These are phyloP conservation scores for Annulohypoxylon bovei DNA, from an alignment of 495 filamentous ascomycete genomes.

Conservation along the genomic window DNA sequence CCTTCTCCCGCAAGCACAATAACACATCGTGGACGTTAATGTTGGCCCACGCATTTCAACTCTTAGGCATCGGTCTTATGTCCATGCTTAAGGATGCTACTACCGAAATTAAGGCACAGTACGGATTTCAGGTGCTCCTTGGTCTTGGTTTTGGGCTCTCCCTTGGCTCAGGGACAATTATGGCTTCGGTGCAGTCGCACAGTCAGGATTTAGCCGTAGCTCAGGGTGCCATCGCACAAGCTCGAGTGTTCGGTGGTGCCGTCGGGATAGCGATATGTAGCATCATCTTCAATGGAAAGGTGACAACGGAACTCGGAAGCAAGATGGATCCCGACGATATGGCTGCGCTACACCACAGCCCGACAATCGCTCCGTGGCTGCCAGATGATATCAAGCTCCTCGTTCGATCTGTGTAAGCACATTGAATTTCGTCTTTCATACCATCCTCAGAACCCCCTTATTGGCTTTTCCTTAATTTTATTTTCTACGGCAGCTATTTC, in stretches of 20 bases:
- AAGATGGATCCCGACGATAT: conserved; percentile 42
- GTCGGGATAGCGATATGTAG: conserved; percentile 62
- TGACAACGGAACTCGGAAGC: conserved; percentile 31
- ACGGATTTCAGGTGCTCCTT: conserved; percentile 64
- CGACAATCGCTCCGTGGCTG: conserved; percentile 35
- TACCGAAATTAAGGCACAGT: conserved; percentile 48
- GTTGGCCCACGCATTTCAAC: conserved; percentile 59
- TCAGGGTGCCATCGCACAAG: conserved; percentile 64
- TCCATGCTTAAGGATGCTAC: conserved; percentile 48
- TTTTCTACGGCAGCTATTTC: neutral
- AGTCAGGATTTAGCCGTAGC: conserved; percentile 61
- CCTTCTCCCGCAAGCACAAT: conserved; percentile 55
- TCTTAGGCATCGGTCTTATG: conserved; percentile 62
- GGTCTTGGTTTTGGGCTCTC: conserved; percentile 64
- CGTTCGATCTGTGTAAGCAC: conserved; percentile 39
- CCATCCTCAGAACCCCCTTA: too few relatives aligned
- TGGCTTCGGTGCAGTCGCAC: conserved; percentile 60
- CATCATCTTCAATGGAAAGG: conserved; percentile 53
- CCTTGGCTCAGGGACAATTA: conserved; percentile 61
- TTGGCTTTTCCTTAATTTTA: neutral
- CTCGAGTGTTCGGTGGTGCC: conserved; percentile 66
- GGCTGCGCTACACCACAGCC: conserved; percentile 44
- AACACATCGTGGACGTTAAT: conserved; percentile 63
- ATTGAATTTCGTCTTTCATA: neutral
- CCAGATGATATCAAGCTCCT: conserved; percentile 30